phyloP scores from a whole-genome alignment of 768 basidiomycete genomes.

The Panaeolus cyanescens region DNA sequence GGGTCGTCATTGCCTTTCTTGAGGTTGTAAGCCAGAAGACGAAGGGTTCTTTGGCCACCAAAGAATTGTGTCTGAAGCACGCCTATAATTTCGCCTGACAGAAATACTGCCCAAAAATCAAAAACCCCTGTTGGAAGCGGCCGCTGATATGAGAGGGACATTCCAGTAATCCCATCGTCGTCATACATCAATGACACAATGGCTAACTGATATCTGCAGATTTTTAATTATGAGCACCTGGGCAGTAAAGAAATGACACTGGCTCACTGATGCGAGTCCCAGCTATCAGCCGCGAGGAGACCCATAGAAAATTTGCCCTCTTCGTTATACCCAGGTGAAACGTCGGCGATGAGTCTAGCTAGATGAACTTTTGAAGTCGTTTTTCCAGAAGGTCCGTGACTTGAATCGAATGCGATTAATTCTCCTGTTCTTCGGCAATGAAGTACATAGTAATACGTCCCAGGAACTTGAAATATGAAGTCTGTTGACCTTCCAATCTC shows the following conservation, averaged over 20 bases:
- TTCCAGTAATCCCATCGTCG: neutral
- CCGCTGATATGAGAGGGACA: slow-evolving; percentile 1
- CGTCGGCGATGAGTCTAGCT: slow-evolving; percentile 19
- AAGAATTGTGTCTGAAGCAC: slow-evolving; percentile 13
- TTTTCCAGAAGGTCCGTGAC: slow-evolving; percentile 17
- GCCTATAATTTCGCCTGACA: slow-evolving; percentile 26
- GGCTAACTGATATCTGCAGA: neutral
- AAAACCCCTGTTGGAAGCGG: slow-evolving; percentile 4
- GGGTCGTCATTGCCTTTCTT: neutral
- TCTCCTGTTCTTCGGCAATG: slow-evolving; percentile 19
- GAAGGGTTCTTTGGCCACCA: neutral
- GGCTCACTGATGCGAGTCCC: slow-evolving; percentile 2
- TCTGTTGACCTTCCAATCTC: slow-evolving; percentile 6
- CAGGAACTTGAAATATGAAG: slow-evolving; percentile 30
- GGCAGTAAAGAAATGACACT: neutral
- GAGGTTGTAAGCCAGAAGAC: neutral
- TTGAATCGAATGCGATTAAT: slow-evolving; percentile 10
- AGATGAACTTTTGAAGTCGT: slow-evolving; percentile 1
- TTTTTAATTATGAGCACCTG: neutral
- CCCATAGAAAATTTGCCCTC: slow-evolving; percentile 27
- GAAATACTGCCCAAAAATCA: slow-evolving; percentile 27
- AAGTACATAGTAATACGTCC: slow-evolving; percentile 24
- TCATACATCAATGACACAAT: neutral
- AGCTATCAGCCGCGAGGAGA: slow-evolving; percentile 16
- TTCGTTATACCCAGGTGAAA: slow-evolving; percentile 27